A percentile compares a stretch with the other conserved stretches of the same genome.
Conservation (phyloP, 177 flowering plant species). For the Vitis hybrid region DNA sequence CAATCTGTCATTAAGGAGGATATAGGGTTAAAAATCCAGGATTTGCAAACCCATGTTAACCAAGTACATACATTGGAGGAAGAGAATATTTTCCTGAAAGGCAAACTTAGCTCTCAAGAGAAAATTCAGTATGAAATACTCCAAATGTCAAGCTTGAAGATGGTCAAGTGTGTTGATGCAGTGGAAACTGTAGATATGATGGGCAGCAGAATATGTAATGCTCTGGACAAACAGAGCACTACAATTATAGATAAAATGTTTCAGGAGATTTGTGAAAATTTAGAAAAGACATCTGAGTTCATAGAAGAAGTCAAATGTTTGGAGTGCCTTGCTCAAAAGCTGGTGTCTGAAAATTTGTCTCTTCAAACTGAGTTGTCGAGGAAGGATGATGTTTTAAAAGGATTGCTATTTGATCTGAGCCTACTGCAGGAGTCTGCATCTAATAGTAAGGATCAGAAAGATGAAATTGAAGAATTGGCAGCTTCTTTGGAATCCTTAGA, state of each 20-base stretch:
- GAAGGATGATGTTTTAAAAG: constrained; percentile 76
- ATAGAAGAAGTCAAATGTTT: constrained; percentile 44
- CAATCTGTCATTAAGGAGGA: constrained; percentile 38
- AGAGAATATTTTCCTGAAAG: constrained; percentile 46
- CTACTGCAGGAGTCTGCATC: constrained; percentile 87
- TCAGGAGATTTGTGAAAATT: constrained; percentile 33
- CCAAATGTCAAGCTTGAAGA: constrained; percentile 22
- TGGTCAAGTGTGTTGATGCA: constrained; percentile 23
- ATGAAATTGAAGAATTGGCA: constrained; percentile 58
- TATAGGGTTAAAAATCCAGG: constrained; percentile 32
- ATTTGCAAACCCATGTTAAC: constrained; percentile 27
- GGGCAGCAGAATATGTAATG: constrained; percentile 23
- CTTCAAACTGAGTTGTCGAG: constrained; percentile 61
- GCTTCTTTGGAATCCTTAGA: constrained; percentile 54
- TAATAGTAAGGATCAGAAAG: constrained; percentile 63
- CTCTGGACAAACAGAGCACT: constrained; percentile 21
- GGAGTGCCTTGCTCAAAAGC: constrained; percentile 41
- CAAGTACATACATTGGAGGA: constrained; percentile 30
- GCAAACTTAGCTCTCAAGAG: constrained; percentile 28
- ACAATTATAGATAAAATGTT: constrained; percentile 34
- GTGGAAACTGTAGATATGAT: constrained; percentile 23
- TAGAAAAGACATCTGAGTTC: constrained; percentile 33
- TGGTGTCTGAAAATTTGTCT: constrained; percentile 49
- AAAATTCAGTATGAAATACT: constrained; percentile 26
- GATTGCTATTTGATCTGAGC: constrained; percentile 75